These are phyloP conservation scores for Rhodotorula sp. DNA, from an alignment of 1,284 basidiomycete species.

Conservation along the genomic window DNA sequence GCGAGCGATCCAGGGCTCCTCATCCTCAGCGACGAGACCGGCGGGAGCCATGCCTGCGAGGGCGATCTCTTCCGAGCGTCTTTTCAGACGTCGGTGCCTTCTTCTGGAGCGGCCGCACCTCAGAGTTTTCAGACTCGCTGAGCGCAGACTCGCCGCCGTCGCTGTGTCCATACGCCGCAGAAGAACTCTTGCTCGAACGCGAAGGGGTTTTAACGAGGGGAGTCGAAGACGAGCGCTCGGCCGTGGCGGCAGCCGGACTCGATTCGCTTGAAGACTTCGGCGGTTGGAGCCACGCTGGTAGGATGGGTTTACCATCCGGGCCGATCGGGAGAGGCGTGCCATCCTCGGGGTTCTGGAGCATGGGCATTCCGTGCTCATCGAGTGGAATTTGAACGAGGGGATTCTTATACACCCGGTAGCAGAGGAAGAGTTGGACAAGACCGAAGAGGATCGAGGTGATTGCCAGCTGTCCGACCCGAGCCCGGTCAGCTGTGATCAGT, in stretches of 20 bases:
- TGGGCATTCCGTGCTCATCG: conserved; percentile 22
- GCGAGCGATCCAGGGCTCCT: no score
- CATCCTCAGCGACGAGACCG: no score
- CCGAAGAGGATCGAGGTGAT: conserved; percentile 7
- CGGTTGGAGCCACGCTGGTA: conserved; percentile 12
- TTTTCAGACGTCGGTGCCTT: no score
- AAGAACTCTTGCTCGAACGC: no score
- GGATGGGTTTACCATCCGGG: conserved; percentile 11
- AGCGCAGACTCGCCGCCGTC: no score
- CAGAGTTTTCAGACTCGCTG: no score
- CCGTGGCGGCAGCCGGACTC: not conserved
- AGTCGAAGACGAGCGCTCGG: not conserved
- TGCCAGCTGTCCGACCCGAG: not conserved
- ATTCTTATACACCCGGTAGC: conserved; percentile 13
- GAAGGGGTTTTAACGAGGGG: no score
- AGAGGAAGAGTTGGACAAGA: conserved; percentile 16
- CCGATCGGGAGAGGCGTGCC: conserved; percentile 17
- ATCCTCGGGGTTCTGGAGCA: conserved; percentile 17
- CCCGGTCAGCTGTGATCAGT: not conserved
- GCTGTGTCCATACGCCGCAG: no score
- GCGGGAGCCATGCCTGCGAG: no score
- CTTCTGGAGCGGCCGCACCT: no score
- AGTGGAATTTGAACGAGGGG: conserved; percentile 27
- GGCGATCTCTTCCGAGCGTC: no score
- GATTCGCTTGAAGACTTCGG: not conserved